Percentiles rank a stretch among this genome's conserved stretches.
phyloP scores from a whole-genome alignment of 2,329 filamentous ascomycete species.

The Setomelanomma holmii region DNA sequence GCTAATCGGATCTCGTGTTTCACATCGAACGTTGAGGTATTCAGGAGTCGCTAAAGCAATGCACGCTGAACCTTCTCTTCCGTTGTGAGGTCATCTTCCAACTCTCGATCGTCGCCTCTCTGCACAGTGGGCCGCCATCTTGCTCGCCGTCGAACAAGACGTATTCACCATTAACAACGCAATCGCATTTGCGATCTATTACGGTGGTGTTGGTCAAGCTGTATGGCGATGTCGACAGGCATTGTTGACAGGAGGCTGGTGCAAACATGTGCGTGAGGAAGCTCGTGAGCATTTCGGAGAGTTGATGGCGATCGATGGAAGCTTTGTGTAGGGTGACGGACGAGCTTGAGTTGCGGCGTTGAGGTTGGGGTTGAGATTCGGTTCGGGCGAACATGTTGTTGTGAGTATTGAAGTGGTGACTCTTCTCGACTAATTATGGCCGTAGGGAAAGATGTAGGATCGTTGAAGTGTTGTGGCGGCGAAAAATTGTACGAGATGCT shows the following conservation, averaged over 20 bases:
- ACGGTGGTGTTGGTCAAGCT: neutral
- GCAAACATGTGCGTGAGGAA: constrained; percentile 24
- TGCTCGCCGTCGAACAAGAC: constrained; percentile 17
- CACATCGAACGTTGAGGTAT: too few species aligned
- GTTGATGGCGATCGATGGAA: constrained; percentile 13
- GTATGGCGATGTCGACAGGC: constrained; percentile 13
- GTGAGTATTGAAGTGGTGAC: neutral
- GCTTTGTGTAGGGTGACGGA: constrained; percentile 2
- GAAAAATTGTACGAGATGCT: neutral
- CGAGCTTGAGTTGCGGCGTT: constrained; percentile 1
- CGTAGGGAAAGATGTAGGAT: too few species aligned
- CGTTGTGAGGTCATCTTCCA: constrained; percentile 17
- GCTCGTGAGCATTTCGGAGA: constrained; percentile 16
- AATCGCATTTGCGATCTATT: constrained; percentile 3
- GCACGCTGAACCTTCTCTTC: constrained; percentile 17
- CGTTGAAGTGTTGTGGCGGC: neutral
- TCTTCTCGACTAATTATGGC: too few species aligned
- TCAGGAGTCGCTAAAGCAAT: constrained; percentile 7
- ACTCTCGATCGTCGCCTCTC: constrained; percentile 27
- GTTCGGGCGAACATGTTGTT: constrained; percentile 3
- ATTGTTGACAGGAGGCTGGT: constrained; percentile 17
- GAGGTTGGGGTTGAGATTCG: neutral
- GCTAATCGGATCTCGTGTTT: too few species aligned
- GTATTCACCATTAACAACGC: constrained; percentile 20
- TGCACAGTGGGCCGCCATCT: constrained; percentile 30